phyloP scores from a whole-genome alignment of 371 early-diverging fungal genomes.

The Haplosporangium sp. region DNA sequence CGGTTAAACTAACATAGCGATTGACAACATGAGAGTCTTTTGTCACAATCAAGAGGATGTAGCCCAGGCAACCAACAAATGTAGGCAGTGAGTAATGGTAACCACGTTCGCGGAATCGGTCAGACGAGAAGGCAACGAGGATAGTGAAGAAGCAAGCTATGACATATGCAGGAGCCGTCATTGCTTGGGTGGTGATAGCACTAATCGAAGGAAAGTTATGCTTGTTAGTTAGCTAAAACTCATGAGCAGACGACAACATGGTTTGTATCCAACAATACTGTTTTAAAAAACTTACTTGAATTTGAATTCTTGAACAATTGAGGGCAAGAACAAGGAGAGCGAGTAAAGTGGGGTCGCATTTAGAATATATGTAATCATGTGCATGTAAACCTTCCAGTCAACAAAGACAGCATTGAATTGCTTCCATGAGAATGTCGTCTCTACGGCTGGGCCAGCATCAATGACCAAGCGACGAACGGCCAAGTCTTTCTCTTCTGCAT shows the following conservation, averaged over 20 bases:
- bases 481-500: slow-evolving; percentile 64
- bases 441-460: slow-evolving; percentile 72
- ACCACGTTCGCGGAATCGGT: slow-evolving; percentile 71
- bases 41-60: slow-evolving; percentile 67
- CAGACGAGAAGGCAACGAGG: slow-evolving; percentile 71
- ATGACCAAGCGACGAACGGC: slow-evolving; percentile 64
- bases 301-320: slow-evolving; percentile 69
- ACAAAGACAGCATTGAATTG: slow-evolving; percentile 66
- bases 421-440: slow-evolving; percentile 69
- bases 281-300: slow-evolving; percentile 22
- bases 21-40: slow-evolving; percentile 34
- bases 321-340: slow-evolving; percentile 76
- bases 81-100: slow-evolving; percentile 72
- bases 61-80: slow-evolving; percentile 71
- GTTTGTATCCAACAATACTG: neutral
- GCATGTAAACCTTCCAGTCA: slow-evolving; percentile 70
- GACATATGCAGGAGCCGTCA: slow-evolving; percentile 57
- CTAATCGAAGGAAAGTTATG: slow-evolving; percentile 1
- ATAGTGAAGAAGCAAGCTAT: slow-evolving; percentile 70
- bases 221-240: neutral
- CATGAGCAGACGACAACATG: neutral
- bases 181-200: slow-evolving; percentile 22
- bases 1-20: slow-evolving; percentile 65
- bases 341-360: slow-evolving; percentile 74
- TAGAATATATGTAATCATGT: slow-evolving; percentile 70